These are phyloP conservation scores for Leishmania martiniquensis DNA, from an alignment of 208 protist genomes.

Conservation along the genomic window DNA sequence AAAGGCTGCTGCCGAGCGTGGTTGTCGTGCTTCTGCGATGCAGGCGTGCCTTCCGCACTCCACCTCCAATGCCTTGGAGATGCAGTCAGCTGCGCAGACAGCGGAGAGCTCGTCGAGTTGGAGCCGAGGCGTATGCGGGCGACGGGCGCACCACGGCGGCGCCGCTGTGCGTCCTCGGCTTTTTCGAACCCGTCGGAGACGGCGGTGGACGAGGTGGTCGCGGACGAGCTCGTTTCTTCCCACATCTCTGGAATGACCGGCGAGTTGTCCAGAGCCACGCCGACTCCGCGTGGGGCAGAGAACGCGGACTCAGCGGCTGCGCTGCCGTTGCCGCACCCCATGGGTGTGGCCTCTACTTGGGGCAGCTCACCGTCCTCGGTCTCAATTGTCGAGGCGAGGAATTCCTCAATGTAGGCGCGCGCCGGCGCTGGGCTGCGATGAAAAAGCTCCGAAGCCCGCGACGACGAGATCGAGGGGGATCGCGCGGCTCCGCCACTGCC, in stretches of 20 bases:
- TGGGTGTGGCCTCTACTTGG: background rate
- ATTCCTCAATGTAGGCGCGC: conserved; percentile 27
- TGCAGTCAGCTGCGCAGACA: background rate
- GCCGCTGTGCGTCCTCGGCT: background rate
- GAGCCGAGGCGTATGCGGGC: background rate
- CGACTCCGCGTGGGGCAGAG: background rate
- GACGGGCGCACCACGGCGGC: background rate
- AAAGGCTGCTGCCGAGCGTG: background rate
- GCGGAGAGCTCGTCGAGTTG: background rate
- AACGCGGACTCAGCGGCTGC: background rate
- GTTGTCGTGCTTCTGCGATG: background rate
- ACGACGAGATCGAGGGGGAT: background rate
- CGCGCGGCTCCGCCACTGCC: background rate
- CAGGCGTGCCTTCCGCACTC: background rate
- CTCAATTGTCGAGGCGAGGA: conserved; percentile 17
- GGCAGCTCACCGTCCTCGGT: background rate
- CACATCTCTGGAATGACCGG: conserved; percentile 28
- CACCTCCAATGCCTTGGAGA: background rate
- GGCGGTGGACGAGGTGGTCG: background rate
- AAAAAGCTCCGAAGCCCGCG: background rate
- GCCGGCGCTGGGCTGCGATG: conserved; percentile 11
- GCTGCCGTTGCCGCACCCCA: background rate
- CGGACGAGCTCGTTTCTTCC: conserved; percentile 28
- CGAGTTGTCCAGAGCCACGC: conserved; percentile 22
- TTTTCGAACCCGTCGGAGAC: conserved; percentile 6